phyloP scores from a whole-genome alignment of 2,329 filamentous ascomycete genomes.

The Fusarium sp. region DNA sequence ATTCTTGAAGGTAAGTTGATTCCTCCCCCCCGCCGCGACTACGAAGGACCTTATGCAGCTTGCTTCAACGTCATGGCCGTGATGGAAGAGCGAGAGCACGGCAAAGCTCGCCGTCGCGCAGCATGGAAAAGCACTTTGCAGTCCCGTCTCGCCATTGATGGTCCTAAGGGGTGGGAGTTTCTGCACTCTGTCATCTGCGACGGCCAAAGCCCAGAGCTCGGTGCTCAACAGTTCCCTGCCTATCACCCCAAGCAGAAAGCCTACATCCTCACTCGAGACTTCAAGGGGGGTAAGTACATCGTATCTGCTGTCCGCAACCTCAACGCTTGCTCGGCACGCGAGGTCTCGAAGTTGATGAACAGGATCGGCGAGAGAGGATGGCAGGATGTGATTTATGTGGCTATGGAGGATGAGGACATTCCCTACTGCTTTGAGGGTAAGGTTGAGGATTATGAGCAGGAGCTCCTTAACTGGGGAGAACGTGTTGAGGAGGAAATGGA shows the following conservation, averaged over 20 bases:
- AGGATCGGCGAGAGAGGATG: conserved; percentile 34
- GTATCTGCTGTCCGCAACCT: conserved; percentile 1
- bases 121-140: neutral
- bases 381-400: conserved; percentile 45
- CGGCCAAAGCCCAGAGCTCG: neutral
- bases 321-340: conserved; percentile 19
- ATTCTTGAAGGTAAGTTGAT: conserved; percentile 25
- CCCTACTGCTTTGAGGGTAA: conserved; percentile 17
- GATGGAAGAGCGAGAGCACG: neutral
- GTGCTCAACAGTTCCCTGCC: neutral
- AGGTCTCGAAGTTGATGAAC: conserved; percentile 28
- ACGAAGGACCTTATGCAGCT: conserved; percentile 8
- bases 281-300: neutral
- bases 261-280: conserved; percentile 7
- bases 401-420: conserved; percentile 17
- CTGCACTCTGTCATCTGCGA: conserved; percentile 17
- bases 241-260: conserved; percentile 20
- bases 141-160: neutral
- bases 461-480: neutral
- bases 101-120: neutral
- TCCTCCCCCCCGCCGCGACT: conserved; percentile 11
- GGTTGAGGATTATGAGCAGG: neutral
- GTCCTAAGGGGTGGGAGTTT: conserved; percentile 22
- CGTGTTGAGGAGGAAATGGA: neutral
- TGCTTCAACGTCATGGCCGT: neutral